These are phyloP conservation scores for Dryadomyces sulphureus DNA, from an alignment of 2,329 filamentous ascomycete genomes.

Conservation along the genomic window DNA sequence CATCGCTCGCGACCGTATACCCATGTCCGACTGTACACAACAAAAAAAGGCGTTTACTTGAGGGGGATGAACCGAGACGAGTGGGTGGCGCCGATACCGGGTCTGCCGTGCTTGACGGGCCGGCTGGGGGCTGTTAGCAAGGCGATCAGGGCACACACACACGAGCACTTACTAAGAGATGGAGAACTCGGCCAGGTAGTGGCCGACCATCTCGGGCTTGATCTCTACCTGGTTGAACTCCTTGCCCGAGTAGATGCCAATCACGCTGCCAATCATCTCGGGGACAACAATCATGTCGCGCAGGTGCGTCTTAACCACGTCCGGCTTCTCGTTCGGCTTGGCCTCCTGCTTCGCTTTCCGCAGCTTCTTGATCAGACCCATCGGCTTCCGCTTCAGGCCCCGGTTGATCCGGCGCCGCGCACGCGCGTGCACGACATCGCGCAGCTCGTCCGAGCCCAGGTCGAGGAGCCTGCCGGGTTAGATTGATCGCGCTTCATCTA, in stretches of 20 bases:
- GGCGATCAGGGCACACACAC: no score
- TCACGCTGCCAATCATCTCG: conserved; percentile 98
- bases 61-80: conserved; percentile 99
- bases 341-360: conserved; percentile 99
- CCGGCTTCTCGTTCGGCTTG: conserved; percentile 99
- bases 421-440: conserved; percentile 98
- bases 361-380: conserved; percentile 99
- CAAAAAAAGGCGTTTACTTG: conserved; percentile 54
- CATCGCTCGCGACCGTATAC: conserved; percentile 1
- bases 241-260: conserved; percentile 99
- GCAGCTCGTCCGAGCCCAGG: conserved; percentile 95
- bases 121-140: conserved; percentile 44
- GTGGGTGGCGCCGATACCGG: conserved; percentile 99
- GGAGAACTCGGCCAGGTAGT: conserved; percentile 98
- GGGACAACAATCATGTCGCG: conserved; percentile 99
- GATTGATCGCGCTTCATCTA: neutral
- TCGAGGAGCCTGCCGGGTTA: conserved; percentile 67
- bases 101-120: conserved; percentile 99
- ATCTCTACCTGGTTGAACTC: conserved; percentile 99
- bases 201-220: conserved; percentile 99
- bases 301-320: conserved; percentile 97
- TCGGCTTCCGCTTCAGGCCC: conserved; percentile 98
- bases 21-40: neutral
- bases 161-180: conserved; percentile 82
- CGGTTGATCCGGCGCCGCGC: conserved; percentile 99